Evolutionary conservation across 345 rosid genomes (phyloP), one percentile per base, ranked within the genome.

Genomic region (Linum tenue): DNA sequence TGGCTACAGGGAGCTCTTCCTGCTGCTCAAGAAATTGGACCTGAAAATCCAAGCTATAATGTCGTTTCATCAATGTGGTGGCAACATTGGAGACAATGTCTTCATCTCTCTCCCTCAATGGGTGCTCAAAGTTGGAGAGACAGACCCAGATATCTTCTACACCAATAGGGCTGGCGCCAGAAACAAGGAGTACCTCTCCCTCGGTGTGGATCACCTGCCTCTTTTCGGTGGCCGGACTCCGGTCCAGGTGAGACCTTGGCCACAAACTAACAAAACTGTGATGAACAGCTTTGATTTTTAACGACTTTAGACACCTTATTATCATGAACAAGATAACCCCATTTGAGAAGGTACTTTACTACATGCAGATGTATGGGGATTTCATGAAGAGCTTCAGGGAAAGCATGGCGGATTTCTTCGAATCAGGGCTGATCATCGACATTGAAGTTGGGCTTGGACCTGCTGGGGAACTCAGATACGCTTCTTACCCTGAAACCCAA

Each of bases 31-130:
- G 16, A 62, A 73, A 70, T 76, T 76, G 59, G 85, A 73, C 17
- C 75, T 87, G 37, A 92, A 85, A 64, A 65, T 87, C 59, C 92
- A 89, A 75, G 89, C 88, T 5, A 89, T 86, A 70, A 89, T 87
- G 95, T 89, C 98, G 0, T 86, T 87, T 64, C 96, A 89, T 71
- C 96, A 81, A 57, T 92, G 96, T 50, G 96, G 98, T 7, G 96
- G 95, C 48, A 92, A 92, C 69, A 66, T 92, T 0, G 95, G 98
- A 15, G 95, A 92, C 69, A 72, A n/a, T 39, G 89, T 89, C 44
- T 70, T 74, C 56, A 92, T 92, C 64, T 90, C 95, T 5, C 73
- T 92, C 60, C 98, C 95, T 10, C 50, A 80, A 37, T 92, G 95
- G 95, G 81, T 89, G 0, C 84, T 81, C 1, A 79, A 82, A 1